phyloP scores from a whole-genome alignment of 495 filamentous ascomycete genomes.

The Articulospora tetracladia region DNA sequence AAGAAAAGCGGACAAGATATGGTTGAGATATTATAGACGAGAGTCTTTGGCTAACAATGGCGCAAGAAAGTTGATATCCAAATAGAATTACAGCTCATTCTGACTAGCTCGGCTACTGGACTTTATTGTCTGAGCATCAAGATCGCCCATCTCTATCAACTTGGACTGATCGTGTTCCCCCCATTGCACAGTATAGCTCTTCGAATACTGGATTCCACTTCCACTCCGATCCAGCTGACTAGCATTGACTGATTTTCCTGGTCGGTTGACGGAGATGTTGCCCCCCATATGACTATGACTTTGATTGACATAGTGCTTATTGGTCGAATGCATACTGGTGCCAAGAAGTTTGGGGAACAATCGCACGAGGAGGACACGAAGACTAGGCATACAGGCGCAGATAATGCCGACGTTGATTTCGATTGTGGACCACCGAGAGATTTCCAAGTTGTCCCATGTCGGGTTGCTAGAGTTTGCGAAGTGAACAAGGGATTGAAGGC shows the following conservation, averaged over 20 bases:
- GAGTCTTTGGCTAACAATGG: too few relatives aligned
- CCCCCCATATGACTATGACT: constrained; percentile 8
- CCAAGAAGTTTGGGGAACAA: constrained; percentile 15
- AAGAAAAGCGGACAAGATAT: too few relatives aligned
- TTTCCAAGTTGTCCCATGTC: constrained; percentile 18
- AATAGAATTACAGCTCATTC: neutral
- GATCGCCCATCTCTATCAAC: constrained; percentile 3
- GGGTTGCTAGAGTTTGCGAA: constrained; percentile 16
- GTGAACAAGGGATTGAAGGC: constrained; percentile 18
- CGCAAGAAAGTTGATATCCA: too few relatives aligned
- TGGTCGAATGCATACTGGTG: neutral
- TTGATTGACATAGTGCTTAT: neutral
- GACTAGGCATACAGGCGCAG: constrained; percentile 26
- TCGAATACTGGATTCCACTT: constrained; percentile 1
- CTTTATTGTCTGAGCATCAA: constrained; percentile 1
- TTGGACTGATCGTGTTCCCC: constrained; percentile 3
- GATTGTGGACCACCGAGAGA: constrained; percentile 22
- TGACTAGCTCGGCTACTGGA: constrained; percentile 1
- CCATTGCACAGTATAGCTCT: constrained; percentile 5
- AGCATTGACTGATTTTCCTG: constrained; percentile 1
- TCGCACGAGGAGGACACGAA: constrained; percentile 18
- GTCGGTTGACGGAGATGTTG: constrained; percentile 5
- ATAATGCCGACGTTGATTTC: constrained; percentile 32
- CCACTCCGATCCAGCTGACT: neutral
- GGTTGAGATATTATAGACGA: too few relatives aligned